Base-by-base conservation (phyloP, 2,329 filamentous ascomycete species). In the Fusarium udum region DNA sequence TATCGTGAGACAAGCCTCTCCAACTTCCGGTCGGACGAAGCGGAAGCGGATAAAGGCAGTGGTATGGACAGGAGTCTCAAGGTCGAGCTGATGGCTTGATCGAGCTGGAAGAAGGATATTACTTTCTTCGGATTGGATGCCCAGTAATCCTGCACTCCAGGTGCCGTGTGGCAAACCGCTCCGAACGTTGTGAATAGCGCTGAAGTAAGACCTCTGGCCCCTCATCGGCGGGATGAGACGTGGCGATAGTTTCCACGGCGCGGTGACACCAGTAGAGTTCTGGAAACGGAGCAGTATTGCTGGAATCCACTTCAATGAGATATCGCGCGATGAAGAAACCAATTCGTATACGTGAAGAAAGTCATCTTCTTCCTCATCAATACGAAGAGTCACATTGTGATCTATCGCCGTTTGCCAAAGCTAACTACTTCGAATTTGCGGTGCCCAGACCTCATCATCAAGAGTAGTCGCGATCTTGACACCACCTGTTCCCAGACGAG, bases 341-440 rank as follows among this genome's bases (percentile, higher is more conserved):
- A 18, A 10, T 31, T 64, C 61, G 16, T 49, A 64, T 2, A 61
- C 15, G 18, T 64, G 61, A 16, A 64, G 61, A 9, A 64, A 64
- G 12, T 61, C 56, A 26, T 64, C 61, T 11, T 64, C 61, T 1
- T 26, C 11, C n/a, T 64, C 36, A 3, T 51, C 56, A 1, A 51
- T 37, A 0, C 37, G 56, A 0, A 64, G 31, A 5, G 9, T 31
- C 4, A 36, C 32, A 24, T 15, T 61, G 0, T 26, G 31, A 37
- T 51, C 61, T 31, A 64, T 8, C 2, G 61, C 56, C 4, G 56
- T 45, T 12, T 61, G 22, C 61, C 61, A 64, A 11, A 26, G n/a
- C 4, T 10, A 15, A n/a, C 56, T 51, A 1, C 61, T 51, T 2
- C n/a, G 13, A 20, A 61, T 26, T 6, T 62, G 26, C 7, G 22